Conservation (phyloP, 345 rosid genomes). For the Linum tenue region DNA sequence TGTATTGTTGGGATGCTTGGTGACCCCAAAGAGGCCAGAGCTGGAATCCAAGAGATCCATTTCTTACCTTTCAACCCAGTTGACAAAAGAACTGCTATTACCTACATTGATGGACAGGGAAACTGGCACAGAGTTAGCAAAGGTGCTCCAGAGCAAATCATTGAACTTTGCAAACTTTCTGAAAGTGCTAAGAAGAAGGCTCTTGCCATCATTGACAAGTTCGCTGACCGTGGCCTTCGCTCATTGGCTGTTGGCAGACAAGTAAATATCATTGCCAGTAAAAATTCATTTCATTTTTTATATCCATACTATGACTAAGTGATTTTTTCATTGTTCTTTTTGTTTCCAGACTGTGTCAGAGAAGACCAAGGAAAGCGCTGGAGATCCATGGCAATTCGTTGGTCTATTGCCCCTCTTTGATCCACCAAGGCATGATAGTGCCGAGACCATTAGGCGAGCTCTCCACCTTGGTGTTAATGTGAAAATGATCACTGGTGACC, state of each 20-base stretch:
- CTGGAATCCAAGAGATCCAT: constrained; percentile 62
- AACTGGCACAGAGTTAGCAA: constrained; percentile 75
- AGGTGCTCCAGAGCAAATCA: constrained; percentile 87
- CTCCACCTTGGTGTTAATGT: constrained; percentile 84
- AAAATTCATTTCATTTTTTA: background rate
- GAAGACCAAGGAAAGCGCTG: constrained; percentile 53
- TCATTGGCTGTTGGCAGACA: constrained; percentile 70
- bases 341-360: constrained; percentile 43
- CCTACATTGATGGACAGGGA: constrained; percentile 54
- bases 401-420: constrained; percentile 88
- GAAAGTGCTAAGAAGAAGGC: constrained; percentile 58
- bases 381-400: constrained; percentile 78
- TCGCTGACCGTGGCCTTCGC: constrained; percentile 78
- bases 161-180: constrained; percentile 58
- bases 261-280: constrained; percentile 22
- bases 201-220: constrained; percentile 71
- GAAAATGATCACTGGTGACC: constrained; percentile 97
- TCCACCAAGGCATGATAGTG: constrained; percentile 97
- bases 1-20: constrained; percentile 55
- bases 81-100: constrained; percentile 81
- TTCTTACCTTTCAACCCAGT: constrained; percentile 85
- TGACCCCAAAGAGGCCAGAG: constrained; percentile 64
- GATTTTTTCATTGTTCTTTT: background rate
- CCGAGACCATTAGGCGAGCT: constrained; percentile 80
- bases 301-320: background rate